phyloP scores from a whole-genome alignment of 768 basidiomycete genomes.

The Cyathus striatus region DNA sequence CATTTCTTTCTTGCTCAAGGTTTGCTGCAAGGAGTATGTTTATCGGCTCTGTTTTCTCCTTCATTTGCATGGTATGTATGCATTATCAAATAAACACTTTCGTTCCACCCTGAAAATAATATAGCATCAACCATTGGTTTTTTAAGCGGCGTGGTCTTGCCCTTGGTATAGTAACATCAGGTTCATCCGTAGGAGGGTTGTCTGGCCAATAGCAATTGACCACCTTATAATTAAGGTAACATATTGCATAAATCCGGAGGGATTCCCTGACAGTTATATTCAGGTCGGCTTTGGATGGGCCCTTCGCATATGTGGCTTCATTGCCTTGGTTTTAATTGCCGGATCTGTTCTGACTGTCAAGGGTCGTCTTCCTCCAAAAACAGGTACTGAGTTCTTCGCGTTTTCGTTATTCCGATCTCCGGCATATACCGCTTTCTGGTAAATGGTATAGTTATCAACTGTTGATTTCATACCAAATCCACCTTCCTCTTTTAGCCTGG shows the following conservation, averaged over 20 bases:
- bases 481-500: neutral
- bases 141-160: constrained; percentile 11
- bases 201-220: constrained; percentile 12
- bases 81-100: neutral
- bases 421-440: constrained; percentile 12
- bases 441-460: neutral
- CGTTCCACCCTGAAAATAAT: neutral
- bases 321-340: constrained; percentile 6
- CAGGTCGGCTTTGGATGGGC: constrained; percentile 11
- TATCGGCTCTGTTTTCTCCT: constrained; percentile 12
- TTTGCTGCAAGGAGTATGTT: constrained; percentile 39
- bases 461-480: neutral
- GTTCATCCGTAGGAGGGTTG: constrained; percentile 11
- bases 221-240: constrained; percentile 8
- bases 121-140: constrained; percentile 11
- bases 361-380: constrained; percentile 9
- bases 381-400: constrained; percentile 9
- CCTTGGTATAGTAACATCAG: constrained; percentile 11
- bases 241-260: neutral
- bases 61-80: constrained; percentile 4
- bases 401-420: constrained; percentile 8
- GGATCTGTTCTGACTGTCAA: constrained; percentile 8
- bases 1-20: constrained; percentile 55
- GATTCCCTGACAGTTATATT: neutral
- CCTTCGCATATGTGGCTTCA: constrained; percentile 10